These are phyloP conservation scores for Neofusicoccum ribis DNA, from an alignment of 2,329 filamentous ascomycete genomes.

Conservation along the genomic window DNA sequence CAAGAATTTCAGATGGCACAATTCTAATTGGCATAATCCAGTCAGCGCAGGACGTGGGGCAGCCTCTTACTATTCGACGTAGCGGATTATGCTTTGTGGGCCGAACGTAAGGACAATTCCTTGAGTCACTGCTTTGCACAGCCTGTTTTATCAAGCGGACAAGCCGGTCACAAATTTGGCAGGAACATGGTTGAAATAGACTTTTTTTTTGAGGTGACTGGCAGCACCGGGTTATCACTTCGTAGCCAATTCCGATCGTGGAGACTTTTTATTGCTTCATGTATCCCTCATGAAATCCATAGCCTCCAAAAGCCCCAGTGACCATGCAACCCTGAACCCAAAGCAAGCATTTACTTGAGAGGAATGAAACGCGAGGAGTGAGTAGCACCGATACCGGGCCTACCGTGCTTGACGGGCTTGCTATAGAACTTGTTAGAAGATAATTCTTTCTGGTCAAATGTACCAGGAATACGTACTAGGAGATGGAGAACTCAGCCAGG, in stretches of 20 bases:
- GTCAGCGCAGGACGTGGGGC: no score
- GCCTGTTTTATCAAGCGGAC: no score
- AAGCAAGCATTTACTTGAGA: constrained; percentile 75
- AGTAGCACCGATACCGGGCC: constrained; percentile 99
- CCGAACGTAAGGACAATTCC: no score
- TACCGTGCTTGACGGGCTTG: constrained; percentile 99
- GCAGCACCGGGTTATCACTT: constrained; percentile 14
- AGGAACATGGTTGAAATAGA: not conserved
- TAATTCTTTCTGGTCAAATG: not conserved
- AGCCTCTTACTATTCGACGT: no score
- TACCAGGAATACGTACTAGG: constrained; percentile 74
- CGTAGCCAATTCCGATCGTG: constrained; percentile 4
- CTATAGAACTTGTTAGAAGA: constrained; percentile 62
- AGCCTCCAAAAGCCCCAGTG: constrained; percentile 36
- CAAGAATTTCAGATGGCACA: no score
- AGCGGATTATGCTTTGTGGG: no score
- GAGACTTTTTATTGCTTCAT: constrained; percentile 18
- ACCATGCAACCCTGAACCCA: constrained; percentile 42
- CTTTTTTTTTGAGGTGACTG: constrained; percentile 8
- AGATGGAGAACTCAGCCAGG: constrained; percentile 98
- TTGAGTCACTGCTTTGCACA: no score
- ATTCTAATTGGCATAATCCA: no score
- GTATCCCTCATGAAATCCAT: constrained; percentile 39
- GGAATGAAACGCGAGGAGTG: constrained; percentile 99
- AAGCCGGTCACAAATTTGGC: no score